Evolutionary conservation across 441 rosid species (phyloP), one percentile per base, ranked within the genome.

Genomic region (Bocquillonia castaneifolia): DNA sequence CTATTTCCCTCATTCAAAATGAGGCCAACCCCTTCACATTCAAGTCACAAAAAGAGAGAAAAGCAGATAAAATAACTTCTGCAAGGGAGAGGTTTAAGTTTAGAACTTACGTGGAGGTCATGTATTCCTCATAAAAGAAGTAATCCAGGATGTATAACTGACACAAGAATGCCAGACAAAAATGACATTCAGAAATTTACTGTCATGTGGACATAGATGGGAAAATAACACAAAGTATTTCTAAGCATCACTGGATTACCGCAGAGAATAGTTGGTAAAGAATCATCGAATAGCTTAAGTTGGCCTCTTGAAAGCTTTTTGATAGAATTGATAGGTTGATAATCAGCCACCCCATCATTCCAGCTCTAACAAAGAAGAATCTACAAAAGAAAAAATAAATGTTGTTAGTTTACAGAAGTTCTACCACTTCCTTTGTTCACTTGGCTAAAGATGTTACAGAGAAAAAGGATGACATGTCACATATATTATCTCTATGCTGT

Each of bases 291-390:
- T 1, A 77, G 77, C 76, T 83, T 71, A 89, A 78, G 76, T 67
- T 71, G 69, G 48, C 80, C 68, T 83, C 85, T 56, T 76, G 81
- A 68, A 81, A 72, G 79, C 91, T 85, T 85, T 82, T 88, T 50
- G 90, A 85, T 34, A 93, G 80, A 81, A 93, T 74, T 48, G 98
- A 93, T 69, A 89, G 82, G 69, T 89, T 93, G 78, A 93, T 90
- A 61, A 91, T 82, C 50, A 91, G 84, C 97, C 98, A 93, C 66
- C 97, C 97, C 97, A 91, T 89, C 97, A 93, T 93, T 72, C 98
- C 98, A 40, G 97, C 96, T 86, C 94, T 85, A 50, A 93, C 98
- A 79, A 89, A 91, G 88, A 91, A 87, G 83, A 93, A 91, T 76
- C 97, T 91, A 72, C 68, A 70, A 69, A 74, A 57, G 64, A 75